Conservation (phyloP, 2,329 filamentous ascomycete species). For the Parastagonospora nodorum region DNA sequence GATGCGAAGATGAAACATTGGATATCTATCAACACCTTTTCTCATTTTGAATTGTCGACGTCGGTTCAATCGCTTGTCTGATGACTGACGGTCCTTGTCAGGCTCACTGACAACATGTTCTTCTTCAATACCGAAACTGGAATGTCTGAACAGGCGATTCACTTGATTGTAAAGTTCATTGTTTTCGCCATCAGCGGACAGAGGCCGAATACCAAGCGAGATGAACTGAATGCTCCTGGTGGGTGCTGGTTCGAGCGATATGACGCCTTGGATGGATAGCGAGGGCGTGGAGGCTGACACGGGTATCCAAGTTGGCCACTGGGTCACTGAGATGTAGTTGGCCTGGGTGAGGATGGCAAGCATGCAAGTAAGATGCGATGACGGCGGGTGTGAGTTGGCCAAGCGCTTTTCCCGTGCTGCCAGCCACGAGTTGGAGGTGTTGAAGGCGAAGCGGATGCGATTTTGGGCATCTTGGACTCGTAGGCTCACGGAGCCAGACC, state of each 20-base stretch:
- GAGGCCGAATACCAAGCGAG: conserved; percentile 72
- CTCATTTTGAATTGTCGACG: conserved; percentile 56
- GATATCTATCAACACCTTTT: conserved; percentile 79
- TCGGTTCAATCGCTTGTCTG: conserved; percentile 52
- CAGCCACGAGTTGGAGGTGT: conserved; percentile 8
- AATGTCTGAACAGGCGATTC: conserved; percentile 76
- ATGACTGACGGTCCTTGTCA: conserved; percentile 43
- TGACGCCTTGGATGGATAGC: conserved; percentile 69
- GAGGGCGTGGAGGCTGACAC: conserved; percentile 68
- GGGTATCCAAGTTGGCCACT: conserved; percentile 68
- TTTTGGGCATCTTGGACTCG: conserved; percentile 60
- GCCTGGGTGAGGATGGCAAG: conserved; percentile 66
- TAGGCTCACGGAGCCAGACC: conserved; percentile 62
- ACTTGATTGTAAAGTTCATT: conserved; percentile 77
- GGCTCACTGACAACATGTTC: conserved; percentile 46
- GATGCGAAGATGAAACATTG: conserved; percentile 85
- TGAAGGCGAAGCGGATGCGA: conserved; percentile 43
- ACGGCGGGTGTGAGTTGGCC: conserved; percentile 7
- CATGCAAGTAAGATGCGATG: conserved; percentile 24
- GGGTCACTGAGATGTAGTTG: conserved; percentile 61
- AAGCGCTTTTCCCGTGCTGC: background rate
- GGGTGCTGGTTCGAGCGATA: conserved; percentile 73
- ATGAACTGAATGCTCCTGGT: conserved; percentile 80
- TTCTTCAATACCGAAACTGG: conserved; percentile 72
- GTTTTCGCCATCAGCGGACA: conserved; percentile 60